A percentile compares a stretch with the other conserved stretches of the same genome.
These are phyloP conservation scores for Pythium dissotocum DNA, from an alignment of 352 stramenopile genomes.

Conservation along the genomic window DNA sequence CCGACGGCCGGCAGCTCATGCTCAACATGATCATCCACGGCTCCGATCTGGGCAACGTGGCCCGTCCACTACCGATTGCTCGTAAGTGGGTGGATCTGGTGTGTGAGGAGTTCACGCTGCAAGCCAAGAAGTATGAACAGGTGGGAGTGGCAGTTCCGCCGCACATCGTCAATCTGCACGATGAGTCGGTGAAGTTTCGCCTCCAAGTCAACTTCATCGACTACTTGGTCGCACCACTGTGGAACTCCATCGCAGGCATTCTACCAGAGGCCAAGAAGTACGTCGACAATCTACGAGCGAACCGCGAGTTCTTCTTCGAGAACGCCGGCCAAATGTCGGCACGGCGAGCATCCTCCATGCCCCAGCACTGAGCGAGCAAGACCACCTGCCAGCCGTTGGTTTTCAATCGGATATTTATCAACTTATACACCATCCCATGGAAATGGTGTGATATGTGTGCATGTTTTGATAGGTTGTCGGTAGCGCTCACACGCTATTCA, in stretches of 20 bases:
- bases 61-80: constrained; percentile 41
- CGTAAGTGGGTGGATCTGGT: constrained; percentile 75
- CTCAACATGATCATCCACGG: constrained; percentile 86
- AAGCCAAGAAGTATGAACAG: constrained; percentile 58
- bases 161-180: constrained; percentile 78
- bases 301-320: constrained; percentile 76
- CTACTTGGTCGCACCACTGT: constrained; percentile 78
- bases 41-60: constrained; percentile 68
- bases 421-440: not conserved
- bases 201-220: constrained; percentile 88
- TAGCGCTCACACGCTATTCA: too few species aligned
- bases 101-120: constrained; percentile 77
- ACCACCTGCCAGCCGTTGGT: not conserved
- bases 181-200: constrained; percentile 56
- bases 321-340: constrained; percentile 50
- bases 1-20: constrained; percentile 69
- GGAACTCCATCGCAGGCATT: constrained; percentile 60
- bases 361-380: constrained; percentile 16
- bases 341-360: constrained; percentile 32
- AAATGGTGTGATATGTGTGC: not conserved
- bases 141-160: constrained; percentile 64
- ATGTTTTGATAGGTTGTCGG: not conserved
- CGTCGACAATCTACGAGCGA: constrained; percentile 50
- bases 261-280: constrained; percentile 50
- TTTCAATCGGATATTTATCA: not conserved